Evolutionary conservation across 352 stramenopile genomes (phyloP), one percentile per base, ranked within the genome.

Genomic region (Phytophthora sp.): DNA sequence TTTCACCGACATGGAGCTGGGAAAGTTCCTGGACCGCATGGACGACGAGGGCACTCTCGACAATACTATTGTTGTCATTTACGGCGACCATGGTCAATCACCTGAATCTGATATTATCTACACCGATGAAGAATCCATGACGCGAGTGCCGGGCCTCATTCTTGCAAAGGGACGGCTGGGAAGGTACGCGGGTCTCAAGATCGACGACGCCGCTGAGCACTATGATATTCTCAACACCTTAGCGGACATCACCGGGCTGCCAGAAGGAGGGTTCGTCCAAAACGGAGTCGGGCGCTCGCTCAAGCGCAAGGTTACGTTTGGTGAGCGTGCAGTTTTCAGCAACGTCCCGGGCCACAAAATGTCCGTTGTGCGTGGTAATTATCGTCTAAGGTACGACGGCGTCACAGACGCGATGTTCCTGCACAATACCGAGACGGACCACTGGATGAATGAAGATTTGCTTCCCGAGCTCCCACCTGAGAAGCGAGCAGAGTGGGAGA

Each of bases 171-270:
- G 79, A 0, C 69, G 82, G 29, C 60, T 90, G 0, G 76, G 76
- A 15, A 50, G 70, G 3, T 61, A 61, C 39, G 71, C 59, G 3
- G 82, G 82, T 0, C 46, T 71, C 1, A 45, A 85, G 18, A 69
- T 88, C 7, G 71, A 85, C 13, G 75, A 85, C 29, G 65, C 60
- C 0, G 71, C 71, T 2, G 76, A 76, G 11, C 79, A 90, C 13
- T 86, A 87, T 27, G 82, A 90, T 36, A 64, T 79, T 23, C 74
- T 90, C 49, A 89, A 89, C 38, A 90, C 82, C 2, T 46, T 90
- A 9, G 78, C 80, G 1, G 82, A 90, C 31, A 85, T 90, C 33
- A 74, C 82, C 2, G 82, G 82, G 2, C 62, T 89, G 0, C 81
- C 81, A 9, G 26, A 74, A 18, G 69, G 73, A 9, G 82, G 79